Evolutionary conservation across 202 grass and related monocot species (phyloP), one percentile per base, ranked within the genome.

Genomic region (Eragrostis tef): DNA sequence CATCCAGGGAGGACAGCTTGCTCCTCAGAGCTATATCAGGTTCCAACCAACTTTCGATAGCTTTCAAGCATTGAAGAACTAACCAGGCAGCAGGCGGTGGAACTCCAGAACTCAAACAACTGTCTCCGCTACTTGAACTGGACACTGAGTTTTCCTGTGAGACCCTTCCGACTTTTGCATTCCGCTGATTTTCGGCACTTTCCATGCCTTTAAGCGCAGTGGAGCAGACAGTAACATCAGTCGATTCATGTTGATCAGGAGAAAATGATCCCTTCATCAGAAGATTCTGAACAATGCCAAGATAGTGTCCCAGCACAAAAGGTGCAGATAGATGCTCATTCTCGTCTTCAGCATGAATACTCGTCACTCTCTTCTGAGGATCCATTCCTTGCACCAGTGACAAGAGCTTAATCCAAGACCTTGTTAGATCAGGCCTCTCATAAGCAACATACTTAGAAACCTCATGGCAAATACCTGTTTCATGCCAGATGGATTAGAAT

Each of bases 401-500:
- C 61, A 99, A 86, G 43, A 99, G 83, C 69, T 92, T 87, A 81
- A 99, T 87, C 97, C 97, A 99, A 86, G 85, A 66, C 25, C 74
- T 90, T 82, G 71, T 79, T 87, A 99, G 73, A 90, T 99, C 97
- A 91, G 91, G 89, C 73, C 85, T 87, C 81, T 87, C 88, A 58
- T 96, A 88, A 84, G 87, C 85, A 86, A 99, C 78, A 88, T 99
- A 88, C 62, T 77, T 80, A 60, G 89, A 87, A 79, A 99, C 88
- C 66, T 31, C 61, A 86, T 19, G 80, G 72, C 56, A 9, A 69
- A 50, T 89, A 99, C 96, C 96, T 99, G 96, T 74, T 96, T 99
- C 96, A 99, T 96, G 80, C 96, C 93, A 81, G 87, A 92, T 83
- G 96, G 96, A 88, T 93, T 93, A 73, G 96, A 96, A 90, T 93